phyloP scores from a whole-genome alignment of 75 land plant species.

The Pinus taeda region DNA sequence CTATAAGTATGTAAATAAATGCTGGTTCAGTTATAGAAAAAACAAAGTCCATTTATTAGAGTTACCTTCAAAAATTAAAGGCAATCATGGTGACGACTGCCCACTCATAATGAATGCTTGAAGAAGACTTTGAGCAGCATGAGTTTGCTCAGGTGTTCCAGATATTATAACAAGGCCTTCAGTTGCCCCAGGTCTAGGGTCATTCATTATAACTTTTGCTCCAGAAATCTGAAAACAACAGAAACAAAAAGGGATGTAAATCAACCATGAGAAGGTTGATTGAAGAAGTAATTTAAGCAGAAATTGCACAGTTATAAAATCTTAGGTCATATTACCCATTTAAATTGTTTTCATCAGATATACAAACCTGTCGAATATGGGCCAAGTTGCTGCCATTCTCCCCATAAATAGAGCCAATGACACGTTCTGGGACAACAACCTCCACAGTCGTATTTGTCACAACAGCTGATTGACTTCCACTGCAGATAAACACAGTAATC shows the following conservation, averaged over 20 bases:
- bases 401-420: constrained; percentile 51
- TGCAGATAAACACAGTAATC: constrained; percentile 6
- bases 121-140: constrained; percentile 70
- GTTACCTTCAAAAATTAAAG: neutral
- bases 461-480: constrained; percentile 47
- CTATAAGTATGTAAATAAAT: neutral
- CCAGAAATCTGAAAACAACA: constrained; percentile 55
- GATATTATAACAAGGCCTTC: constrained; percentile 50
- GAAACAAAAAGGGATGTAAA: neutral
- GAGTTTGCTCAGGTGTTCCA: constrained; percentile 70
- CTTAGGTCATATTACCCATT: neutral
- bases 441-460: constrained; percentile 68
- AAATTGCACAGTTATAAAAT: neutral
- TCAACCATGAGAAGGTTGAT: neutral
- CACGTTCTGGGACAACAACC: constrained; percentile 44
- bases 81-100: constrained; percentile 9
- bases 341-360: neutral
- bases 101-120: constrained; percentile 65
- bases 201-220: constrained; percentile 53
- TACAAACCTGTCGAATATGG: constrained; percentile 49
- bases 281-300: neutral
- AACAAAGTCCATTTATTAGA: neutral
- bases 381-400: constrained; percentile 48
- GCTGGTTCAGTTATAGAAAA: neutral
- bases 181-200: constrained; percentile 32